phyloP scores from a whole-genome alignment of 371 early-diverging fungal genomes.

The Homolaphlyctis polyrhiza region DNA sequence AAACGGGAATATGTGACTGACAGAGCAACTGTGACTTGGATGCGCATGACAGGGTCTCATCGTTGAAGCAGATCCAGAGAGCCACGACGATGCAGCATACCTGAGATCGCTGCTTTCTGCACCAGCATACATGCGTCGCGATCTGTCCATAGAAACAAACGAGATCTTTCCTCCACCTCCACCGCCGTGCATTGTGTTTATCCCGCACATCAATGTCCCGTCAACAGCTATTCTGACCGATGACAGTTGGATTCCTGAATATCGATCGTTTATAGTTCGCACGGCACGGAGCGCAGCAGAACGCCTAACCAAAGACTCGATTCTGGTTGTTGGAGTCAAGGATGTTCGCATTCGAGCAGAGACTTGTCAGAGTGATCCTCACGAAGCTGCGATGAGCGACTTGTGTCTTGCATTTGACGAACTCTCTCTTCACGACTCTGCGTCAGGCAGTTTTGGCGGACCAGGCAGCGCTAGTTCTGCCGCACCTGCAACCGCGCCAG shows the following conservation, averaged over 20 bases:
- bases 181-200: conserved; percentile 13
- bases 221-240: conserved; percentile 15
- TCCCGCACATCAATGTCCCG: conserved; percentile 29
- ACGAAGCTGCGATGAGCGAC: not conserved
- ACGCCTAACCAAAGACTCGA: conserved; percentile 13
- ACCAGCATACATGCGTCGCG: conserved; percentile 8
- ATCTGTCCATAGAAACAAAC: not conserved
- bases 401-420: not conserved
- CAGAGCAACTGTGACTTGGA: no score
- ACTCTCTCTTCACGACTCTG: not conserved
- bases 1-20: not conserved
- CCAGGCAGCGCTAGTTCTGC: no score
- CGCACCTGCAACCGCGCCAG: no score
- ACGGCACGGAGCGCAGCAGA: conserved; percentile 13
- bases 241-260: conserved; percentile 16
- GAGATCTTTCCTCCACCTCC: not conserved
- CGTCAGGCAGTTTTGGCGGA: no score
- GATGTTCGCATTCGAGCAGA: conserved; percentile 13
- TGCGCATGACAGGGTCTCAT: conserved; percentile 71
- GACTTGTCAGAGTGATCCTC: not conserved
- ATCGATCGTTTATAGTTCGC: conserved; percentile 16
- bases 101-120: conserved; percentile 8
- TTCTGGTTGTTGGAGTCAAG: conserved; percentile 25
- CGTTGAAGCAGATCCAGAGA: conserved; percentile 59
- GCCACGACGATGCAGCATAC: conserved; percentile 13